Conservation (phyloP, 208 protist species). For the Novymonas esmeraldas region DNA sequence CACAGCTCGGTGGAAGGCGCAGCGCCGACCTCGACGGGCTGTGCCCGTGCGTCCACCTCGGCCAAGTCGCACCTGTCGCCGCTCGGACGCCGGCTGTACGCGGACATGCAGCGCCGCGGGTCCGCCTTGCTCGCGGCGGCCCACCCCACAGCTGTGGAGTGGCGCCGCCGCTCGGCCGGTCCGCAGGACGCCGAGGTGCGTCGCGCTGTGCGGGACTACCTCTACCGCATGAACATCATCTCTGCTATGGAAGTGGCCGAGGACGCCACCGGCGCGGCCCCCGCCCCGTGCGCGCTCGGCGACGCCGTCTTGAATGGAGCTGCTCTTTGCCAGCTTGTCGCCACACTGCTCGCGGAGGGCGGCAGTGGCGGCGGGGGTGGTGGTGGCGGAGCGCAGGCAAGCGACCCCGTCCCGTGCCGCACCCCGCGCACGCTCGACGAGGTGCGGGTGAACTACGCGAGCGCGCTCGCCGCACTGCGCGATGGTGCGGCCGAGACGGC, state of each 20-base stretch:
- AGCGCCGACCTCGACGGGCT: too few relatives aligned
- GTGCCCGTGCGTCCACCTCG: too few relatives aligned
- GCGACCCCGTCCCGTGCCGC: slow-evolving; percentile 29
- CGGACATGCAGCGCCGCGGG: slow-evolving; percentile 19
- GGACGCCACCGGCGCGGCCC: background rate
- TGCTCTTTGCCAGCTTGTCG: slow-evolving; percentile 60
- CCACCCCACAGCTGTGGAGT: background rate
- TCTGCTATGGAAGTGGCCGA: slow-evolving; percentile 24
- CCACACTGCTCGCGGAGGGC: slow-evolving; percentile 18
- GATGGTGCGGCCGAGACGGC: slow-evolving; percentile 12
- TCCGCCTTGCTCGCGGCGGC: background rate
- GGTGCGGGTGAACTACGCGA: slow-evolving; percentile 53
- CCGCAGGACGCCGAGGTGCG: slow-evolving; percentile 38
- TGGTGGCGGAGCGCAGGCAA: background rate
- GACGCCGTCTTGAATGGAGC: slow-evolving; percentile 77
- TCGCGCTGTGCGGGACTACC: slow-evolving; percentile 63
- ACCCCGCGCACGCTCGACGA: slow-evolving; percentile 48
- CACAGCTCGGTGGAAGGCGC: too few relatives aligned
- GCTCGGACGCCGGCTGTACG: slow-evolving; percentile 11
- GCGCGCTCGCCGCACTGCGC: slow-evolving; percentile 23
- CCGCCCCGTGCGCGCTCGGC: slow-evolving; percentile 26
- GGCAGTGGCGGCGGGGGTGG: too few relatives aligned
- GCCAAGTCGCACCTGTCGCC: slow-evolving; percentile 2
- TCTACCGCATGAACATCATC: slow-evolving; percentile 73
- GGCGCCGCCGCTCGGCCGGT: slow-evolving; percentile 14